Evolutionary conservation across 2,329 filamentous ascomycete species (phyloP).

Genomic region (Lasiodiplodia sp.): DNA sequence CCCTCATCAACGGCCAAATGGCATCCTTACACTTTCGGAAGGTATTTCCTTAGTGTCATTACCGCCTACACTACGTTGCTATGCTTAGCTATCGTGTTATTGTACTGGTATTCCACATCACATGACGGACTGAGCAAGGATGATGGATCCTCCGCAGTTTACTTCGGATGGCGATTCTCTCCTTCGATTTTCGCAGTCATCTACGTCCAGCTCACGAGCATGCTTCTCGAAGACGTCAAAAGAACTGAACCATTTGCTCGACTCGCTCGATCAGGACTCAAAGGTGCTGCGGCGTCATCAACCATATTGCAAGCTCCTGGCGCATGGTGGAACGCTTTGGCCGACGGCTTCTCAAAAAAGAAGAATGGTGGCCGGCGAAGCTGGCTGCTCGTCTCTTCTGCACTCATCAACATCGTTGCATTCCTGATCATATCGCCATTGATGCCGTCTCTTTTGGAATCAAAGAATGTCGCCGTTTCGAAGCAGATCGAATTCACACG

Average conservation of each 20-base stretch:
- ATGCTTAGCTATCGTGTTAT: too few species aligned
- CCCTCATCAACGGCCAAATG: too few species aligned
- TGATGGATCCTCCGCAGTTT: conserved; percentile 35
- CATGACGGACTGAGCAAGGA: conserved; percentile 38
- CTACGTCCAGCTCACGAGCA: conserved; percentile 35
- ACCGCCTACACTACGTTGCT: too few species aligned
- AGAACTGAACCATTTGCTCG: conserved; percentile 40
- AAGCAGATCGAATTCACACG: conserved; percentile 7
- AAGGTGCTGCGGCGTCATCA: conserved; percentile 31
- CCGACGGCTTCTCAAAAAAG: conserved; percentile 33
- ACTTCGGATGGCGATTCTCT: conserved; percentile 41
- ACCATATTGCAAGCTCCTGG: conserved; percentile 35
- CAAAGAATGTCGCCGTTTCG: conserved; percentile 30
- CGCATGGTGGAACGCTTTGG: conserved; percentile 38
- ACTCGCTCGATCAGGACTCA: conserved; percentile 31
- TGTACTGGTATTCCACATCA: conserved; percentile 33
- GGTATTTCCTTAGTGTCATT: too few species aligned
- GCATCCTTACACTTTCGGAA: too few species aligned
- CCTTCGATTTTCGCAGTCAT: conserved; percentile 40
- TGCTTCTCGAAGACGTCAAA: conserved; percentile 38
- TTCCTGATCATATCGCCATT: conserved; percentile 35
- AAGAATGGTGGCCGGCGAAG: conserved; percentile 32
- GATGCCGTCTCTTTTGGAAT: conserved; percentile 34
- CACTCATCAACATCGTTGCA: conserved; percentile 32
- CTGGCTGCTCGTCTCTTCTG: conserved; percentile 31